Evolutionary conservation across 495 filamentous ascomycete species (phyloP).

Genomic region (Penicillium canariense): DNA sequence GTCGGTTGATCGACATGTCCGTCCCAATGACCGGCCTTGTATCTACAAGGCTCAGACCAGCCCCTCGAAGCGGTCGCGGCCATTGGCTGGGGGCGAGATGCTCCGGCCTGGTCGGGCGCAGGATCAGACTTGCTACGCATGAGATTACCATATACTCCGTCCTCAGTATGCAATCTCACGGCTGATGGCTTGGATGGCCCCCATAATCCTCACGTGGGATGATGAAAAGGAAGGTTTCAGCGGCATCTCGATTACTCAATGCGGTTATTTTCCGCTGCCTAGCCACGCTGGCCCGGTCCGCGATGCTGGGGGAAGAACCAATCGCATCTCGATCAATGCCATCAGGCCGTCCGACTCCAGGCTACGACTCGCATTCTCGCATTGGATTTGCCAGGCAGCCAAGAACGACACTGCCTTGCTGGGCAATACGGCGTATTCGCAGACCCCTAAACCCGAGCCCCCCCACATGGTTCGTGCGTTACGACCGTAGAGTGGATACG

Average conservation of each 20-base stretch:
- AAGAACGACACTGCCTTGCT: not conserved
- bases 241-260: constrained; percentile 2
- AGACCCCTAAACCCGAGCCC: not conserved
- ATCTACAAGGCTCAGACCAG: not conserved
- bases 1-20: constrained; percentile 1
- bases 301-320: not conserved
- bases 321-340: not conserved
- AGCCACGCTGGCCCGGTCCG: not conserved
- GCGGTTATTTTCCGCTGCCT: constrained; percentile 1
- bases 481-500: constrained; percentile 1
- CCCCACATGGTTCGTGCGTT: constrained; percentile 17
- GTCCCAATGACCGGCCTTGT: not conserved
- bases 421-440: not conserved
- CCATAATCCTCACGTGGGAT: not conserved
- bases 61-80: not conserved
- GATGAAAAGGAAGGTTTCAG: not conserved
- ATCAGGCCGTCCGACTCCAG: not conserved
- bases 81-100: no score
- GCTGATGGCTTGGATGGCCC: not conserved
- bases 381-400: not conserved
- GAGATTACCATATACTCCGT: no score
- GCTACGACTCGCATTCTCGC: not conserved
- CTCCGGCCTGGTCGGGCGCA: not conserved
- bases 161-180: no score
- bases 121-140: not conserved